These are phyloP conservation scores for Podospora comata DNA, from an alignment of 495 filamentous ascomycete species.

Conservation along the genomic window DNA sequence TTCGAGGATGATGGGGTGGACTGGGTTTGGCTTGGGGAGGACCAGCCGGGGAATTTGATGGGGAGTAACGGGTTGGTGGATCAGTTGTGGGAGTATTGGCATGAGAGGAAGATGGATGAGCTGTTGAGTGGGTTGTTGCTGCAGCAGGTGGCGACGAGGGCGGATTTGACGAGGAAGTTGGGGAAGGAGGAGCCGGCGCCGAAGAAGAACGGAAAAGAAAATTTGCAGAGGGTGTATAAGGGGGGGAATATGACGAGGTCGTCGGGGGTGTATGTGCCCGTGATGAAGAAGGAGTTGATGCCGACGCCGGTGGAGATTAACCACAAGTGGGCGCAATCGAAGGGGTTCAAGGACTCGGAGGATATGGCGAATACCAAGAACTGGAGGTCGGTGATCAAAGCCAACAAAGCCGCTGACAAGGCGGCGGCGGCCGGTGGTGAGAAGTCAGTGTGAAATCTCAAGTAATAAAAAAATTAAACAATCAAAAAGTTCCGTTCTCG, in stretches of 20 bases:
- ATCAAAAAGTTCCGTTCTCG: not conserved
- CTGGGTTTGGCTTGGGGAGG: constrained; percentile 74
- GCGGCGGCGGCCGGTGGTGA: constrained; percentile 7
- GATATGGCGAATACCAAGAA: constrained; percentile 42
- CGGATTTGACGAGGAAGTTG: constrained; percentile 31
- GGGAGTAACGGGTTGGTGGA: constrained; percentile 67
- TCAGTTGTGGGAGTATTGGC: constrained; percentile 76
- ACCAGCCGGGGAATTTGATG: constrained; percentile 48
- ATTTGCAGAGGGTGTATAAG: constrained; percentile 60
- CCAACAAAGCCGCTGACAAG: constrained; percentile 25
- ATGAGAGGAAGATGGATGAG: constrained; percentile 83
- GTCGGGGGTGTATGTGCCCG: constrained; percentile 65
- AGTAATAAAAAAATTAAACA: not conserved
- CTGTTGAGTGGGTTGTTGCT: constrained; percentile 67
- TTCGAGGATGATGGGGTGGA: constrained; percentile 63
- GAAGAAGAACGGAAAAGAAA: constrained; percentile 30
- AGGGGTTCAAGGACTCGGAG: constrained; percentile 52
- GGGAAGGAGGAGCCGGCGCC: constrained; percentile 14
- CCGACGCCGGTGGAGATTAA: constrained; percentile 69
- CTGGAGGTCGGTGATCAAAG: constrained; percentile 36
- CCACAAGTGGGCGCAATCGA: constrained; percentile 68
- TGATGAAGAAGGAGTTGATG: constrained; percentile 63
- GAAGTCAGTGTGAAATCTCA: not conserved
- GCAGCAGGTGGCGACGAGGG: constrained; percentile 55
- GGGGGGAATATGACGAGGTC: constrained; percentile 60